Base-by-base conservation (phyloP, 164 flowering plant species). In the Magnolia kwangsiensis region DNA sequence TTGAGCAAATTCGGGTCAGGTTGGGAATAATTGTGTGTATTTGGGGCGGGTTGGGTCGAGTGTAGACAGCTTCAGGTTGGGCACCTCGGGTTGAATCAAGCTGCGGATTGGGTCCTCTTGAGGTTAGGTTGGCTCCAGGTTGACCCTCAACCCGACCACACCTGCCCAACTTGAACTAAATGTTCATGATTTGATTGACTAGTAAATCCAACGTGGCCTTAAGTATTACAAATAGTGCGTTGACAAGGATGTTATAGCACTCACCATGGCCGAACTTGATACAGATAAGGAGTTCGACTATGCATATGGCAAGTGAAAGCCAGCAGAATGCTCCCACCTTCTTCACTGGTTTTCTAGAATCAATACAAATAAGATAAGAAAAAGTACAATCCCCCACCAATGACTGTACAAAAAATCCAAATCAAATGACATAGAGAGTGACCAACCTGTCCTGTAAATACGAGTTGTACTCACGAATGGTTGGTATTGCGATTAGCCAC, bases 401-500 rank as follows among this genome's bases (percentile, higher is more conserved):
- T 5, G 7, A 67, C 49, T 8, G 7, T 2, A 10, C 58, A 20
- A 75, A 37, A 67, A 13, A 51, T 23, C n/a, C 37, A 45, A 18
- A 63, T 2, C 63, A 9, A n/a, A 27, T 23, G 24, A 55, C 18
- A 50, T 0, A 76, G 78, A 69, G 63, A 74, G 82, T 74, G 78
- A 78, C 69, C 68, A 66, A 95, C 98, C 94, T 76, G 89, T 96
- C 95, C 71, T 96, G 98, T 63, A 96, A 85, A 83, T 96, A 96
- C 0, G 95, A 89, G 75, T 96, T 96, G 84, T 96, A 96, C 80
- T 96, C 99, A 0, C 99, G 95, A 59, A 91, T 90, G 20, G 98
- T 94, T 27, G 99, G 99, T 75, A 96, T 89, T 61, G 99, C 99
- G 68, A 96, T 90, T 65, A 95, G 80, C 98, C 98, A 95, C 98